Evolutionary conservation across 2,329 filamentous ascomycete genomes (phyloP), one percentile per base, ranked within the genome.

Genomic region (Trichoderma sp.): DNA sequence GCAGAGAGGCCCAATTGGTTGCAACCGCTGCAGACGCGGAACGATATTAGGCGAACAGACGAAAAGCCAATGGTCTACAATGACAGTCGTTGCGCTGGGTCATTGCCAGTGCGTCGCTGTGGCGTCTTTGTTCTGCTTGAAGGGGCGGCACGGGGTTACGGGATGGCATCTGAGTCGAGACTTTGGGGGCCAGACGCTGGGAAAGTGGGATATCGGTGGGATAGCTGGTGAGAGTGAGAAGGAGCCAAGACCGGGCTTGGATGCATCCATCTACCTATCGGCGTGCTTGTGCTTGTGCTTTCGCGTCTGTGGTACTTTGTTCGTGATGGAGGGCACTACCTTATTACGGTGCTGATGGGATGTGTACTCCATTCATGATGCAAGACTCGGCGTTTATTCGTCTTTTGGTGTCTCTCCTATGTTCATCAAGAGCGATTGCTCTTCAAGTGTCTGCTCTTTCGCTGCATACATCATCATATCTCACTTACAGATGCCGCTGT

Each of bases 71-170:
- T 41, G 45, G 48, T 28, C 14, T 44, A 48, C 21, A 3, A 7
- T 34, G 30, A 34, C 30, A 34, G 30, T 51, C 21, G 45, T 21
- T 15, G 7, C 17, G 45, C 57, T 60, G 57, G 30, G 45, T 45
- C 39, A 51, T 60, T 39, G 57, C 57, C 57, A 60, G 47, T 60
- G 57, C 30, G 55, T 17, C 28, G 44, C 10, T n/a, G 45, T 60
- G 57, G 57, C 57, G 45, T 50, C n/a, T 58, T 43, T 59, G 45
- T 60, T n/a, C n/a, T n/a, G n/a, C n/a, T 48, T 50, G 30, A 51
- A 51, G 45, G 45, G 57, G 57, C 34, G 21, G 47, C 45, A 50
- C 57, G 57, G 57, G 34, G 51, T 10, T 39, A 24, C 24, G n/a
- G 24, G 34, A 41, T 50, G 12, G 12, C 34, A 39, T 39, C 34